Evolutionary conservation across 202 grass and related monocot species (phyloP).

Genomic region (Schoenoplectus tabernaemontani): DNA sequence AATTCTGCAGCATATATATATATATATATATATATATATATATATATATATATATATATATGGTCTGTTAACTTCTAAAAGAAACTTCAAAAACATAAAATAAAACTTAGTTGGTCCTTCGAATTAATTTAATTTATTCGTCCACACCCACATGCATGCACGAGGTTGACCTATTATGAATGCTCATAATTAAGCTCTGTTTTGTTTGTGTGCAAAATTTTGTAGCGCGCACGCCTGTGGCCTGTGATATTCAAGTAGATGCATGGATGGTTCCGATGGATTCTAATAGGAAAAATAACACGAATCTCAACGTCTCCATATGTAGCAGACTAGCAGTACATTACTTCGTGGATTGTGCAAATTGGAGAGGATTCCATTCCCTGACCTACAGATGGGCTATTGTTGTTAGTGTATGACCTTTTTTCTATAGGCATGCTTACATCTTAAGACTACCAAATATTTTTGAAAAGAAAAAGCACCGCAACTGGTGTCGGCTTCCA

Average conservation of each 20-base stretch:
- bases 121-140: neutral
- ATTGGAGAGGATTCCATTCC: too few relatives aligned
- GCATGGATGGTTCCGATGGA: neutral
- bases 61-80: neutral
- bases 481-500: too few relatives aligned
- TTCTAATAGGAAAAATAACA: neutral
- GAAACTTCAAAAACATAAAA: neutral
- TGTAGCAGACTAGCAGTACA: too few relatives aligned
- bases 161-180: neutral
- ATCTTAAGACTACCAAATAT: too few relatives aligned
- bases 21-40: too few relatives aligned
- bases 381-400: too few relatives aligned
- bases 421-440: too few relatives aligned
- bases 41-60: too few relatives aligned
- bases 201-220: neutral
- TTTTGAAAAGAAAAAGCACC: too few relatives aligned
- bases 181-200: neutral
- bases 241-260: neutral
- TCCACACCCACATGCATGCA: neutral
- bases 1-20: neutral
- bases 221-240: neutral
- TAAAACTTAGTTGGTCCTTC: neutral
- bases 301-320: neutral
- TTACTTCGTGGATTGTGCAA: too few relatives aligned
- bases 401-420: too few relatives aligned